These are phyloP conservation scores for Leccinum huronense DNA, from an alignment of 1,284 basidiomycete species.

Conservation along the genomic window DNA sequence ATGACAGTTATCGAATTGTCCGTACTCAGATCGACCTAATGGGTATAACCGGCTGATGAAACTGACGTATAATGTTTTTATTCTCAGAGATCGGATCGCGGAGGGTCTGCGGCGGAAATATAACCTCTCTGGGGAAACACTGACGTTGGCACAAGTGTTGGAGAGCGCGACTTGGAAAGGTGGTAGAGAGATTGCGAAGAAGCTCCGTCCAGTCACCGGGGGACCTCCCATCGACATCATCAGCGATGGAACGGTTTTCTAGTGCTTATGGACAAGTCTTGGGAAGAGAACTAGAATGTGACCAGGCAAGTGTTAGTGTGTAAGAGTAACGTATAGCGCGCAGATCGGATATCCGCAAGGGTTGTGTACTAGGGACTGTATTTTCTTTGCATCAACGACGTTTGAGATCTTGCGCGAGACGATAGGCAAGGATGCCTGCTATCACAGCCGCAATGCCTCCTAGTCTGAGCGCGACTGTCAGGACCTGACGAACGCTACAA, in stretches of 20 bases:
- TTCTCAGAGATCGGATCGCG: slow-evolving; percentile 74
- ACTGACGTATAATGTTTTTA: slow-evolving; percentile 9
- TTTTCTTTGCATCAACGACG: slow-evolving; percentile 38
- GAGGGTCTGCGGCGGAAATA: slow-evolving; percentile 65
- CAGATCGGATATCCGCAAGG: background rate
- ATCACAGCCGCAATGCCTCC: slow-evolving; percentile 72
- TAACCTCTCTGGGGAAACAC: slow-evolving; percentile 45
- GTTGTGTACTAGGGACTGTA: background rate
- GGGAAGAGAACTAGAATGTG: background rate
- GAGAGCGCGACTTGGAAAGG: slow-evolving; percentile 97
- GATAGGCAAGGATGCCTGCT: slow-evolving; percentile 68
- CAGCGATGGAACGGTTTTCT: slow-evolving; percentile 86
- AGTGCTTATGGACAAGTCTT: slow-evolving; percentile 1
- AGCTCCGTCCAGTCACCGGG: slow-evolving; percentile 68
- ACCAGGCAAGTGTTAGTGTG: background rate
- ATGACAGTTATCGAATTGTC: slow-evolving; percentile 91
- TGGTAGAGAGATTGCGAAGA: slow-evolving; percentile 85
- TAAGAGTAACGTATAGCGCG: background rate
- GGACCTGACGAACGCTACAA: background rate
- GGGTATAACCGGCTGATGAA: slow-evolving; percentile 1
- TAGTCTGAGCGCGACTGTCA: slow-evolving; percentile 43
- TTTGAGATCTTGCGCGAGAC: slow-evolving; percentile 59
- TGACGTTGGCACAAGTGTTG: slow-evolving; percentile 82
- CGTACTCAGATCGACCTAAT: slow-evolving; percentile 32
- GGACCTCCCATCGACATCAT: slow-evolving; percentile 88